phyloP scores from a whole-genome alignment of 345 rosid genomes.

The Gossypioides kirkii region DNA sequence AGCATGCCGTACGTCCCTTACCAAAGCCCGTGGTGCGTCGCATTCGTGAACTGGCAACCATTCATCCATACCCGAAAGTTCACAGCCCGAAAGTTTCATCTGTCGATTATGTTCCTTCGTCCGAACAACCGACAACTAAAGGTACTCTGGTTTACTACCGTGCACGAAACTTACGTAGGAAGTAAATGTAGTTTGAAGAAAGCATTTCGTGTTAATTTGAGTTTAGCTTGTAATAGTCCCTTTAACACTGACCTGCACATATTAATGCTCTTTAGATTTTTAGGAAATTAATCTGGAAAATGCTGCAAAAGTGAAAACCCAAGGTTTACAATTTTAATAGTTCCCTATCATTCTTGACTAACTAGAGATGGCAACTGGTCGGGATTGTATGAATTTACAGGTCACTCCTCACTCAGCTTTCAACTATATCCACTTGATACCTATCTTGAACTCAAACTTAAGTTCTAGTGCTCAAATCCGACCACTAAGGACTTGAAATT shows the following conservation, averaged over 20 bases:
- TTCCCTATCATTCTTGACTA: too few relatives aligned
- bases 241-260: conserved; percentile 15
- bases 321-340: too few relatives aligned
- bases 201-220: conserved; percentile 1
- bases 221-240: conserved; percentile 24
- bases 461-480: too few relatives aligned
- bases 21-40: conserved; percentile 54
- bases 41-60: conserved; percentile 57
- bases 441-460: too few relatives aligned
- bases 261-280: conserved; percentile 8
- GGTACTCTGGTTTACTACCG: conserved; percentile 19
- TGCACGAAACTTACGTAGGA: conserved; percentile 32
- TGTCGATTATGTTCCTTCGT: neutral
- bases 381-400: too few relatives aligned
- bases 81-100: conserved; percentile 19
- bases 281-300: conserved; percentile 15
- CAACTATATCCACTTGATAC: too few relatives aligned
- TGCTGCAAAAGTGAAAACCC: conserved; percentile 1
- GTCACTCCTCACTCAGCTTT: too few relatives aligned
- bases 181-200: conserved; percentile 21
- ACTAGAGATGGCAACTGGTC: too few relatives aligned
- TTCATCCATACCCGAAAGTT: conserved; percentile 66
- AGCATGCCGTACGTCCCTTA: conserved; percentile 36
- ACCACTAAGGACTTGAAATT: too few relatives aligned
- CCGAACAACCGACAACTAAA: conserved; percentile 18